Conservation (phyloP, 805 yeast species). For the Aciculoconidium aculeatum region DNA sequence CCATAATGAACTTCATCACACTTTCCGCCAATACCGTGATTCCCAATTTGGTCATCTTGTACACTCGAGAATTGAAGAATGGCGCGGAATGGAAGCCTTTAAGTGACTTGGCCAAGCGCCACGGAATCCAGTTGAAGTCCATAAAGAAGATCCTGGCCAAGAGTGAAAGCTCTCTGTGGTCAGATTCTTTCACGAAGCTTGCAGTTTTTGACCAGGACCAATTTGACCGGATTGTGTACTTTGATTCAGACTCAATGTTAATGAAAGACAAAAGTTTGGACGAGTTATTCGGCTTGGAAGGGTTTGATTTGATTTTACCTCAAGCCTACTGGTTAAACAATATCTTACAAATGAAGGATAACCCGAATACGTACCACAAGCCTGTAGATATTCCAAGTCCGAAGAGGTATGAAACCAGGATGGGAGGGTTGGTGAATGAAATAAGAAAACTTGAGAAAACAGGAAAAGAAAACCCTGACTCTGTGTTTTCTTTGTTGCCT, state of each 20-base stretch:
- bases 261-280: conserved; percentile 20
- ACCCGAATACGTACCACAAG: conserved; percentile 6
- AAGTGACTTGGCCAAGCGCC: conserved; percentile 9
- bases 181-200: conserved; percentile 49
- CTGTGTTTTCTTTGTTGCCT: conserved; percentile 12
- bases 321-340: conserved; percentile 32
- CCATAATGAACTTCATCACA: conserved; percentile 38
- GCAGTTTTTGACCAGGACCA: conserved; percentile 44
- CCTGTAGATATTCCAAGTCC: conserved; percentile 11
- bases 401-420: conserved; percentile 8
- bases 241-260: conserved; percentile 54
- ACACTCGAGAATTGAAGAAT: conserved; percentile 16
- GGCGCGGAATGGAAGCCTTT: conserved; percentile 10
- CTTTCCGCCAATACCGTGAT: conserved; percentile 31
- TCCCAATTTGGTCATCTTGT: conserved; percentile 44
- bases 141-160: conserved; percentile 14
- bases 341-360: conserved; percentile 9
- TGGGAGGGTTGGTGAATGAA: conserved; percentile 11
- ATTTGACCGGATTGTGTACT: conserved; percentile 48
- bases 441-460: conserved; percentile 1
- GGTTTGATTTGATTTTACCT: conserved; percentile 15
- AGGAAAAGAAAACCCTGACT: conserved; percentile 1
- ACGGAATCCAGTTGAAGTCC: conserved; percentile 21
- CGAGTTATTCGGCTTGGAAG: conserved; percentile 20
- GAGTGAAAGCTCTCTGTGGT: conserved; percentile 34